Conservation (phyloP, 179 eudicot species). For the Beta corolliflora region DNA sequence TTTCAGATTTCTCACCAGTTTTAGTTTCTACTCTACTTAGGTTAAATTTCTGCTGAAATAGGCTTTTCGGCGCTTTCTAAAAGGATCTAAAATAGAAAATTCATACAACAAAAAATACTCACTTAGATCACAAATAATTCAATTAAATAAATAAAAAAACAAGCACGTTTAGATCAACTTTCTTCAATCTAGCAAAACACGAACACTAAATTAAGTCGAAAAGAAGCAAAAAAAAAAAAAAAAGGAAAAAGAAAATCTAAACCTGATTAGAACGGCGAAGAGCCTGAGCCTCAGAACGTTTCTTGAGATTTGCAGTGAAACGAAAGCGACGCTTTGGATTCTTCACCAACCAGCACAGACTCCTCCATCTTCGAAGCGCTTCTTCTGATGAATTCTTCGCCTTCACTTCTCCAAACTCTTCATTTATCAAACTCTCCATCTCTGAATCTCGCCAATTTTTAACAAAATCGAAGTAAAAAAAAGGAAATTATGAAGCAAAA, state of each 20-base stretch:
- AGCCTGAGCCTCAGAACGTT: constrained; percentile 85
- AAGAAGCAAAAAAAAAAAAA: not conserved
- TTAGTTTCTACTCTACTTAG: too few relatives aligned
- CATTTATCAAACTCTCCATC: constrained; percentile 51
- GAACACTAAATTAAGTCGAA: not conserved
- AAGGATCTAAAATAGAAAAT: not conserved
- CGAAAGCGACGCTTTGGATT: constrained; percentile 91
- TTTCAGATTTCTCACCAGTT: not conserved
- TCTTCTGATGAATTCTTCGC: constrained; percentile 72
- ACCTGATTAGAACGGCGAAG: constrained; percentile 94
- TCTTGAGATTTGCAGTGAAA: constrained; percentile 80
- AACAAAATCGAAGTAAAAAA: not conserved
- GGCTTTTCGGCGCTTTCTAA: not conserved
- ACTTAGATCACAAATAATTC: not conserved
- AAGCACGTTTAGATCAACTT: not conserved
- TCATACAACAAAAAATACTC: not conserved
- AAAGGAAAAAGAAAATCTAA: not conserved
- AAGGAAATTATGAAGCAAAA: not conserved
- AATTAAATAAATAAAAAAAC: too few relatives aligned
- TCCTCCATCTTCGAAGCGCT: constrained; percentile 74
- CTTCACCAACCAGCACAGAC: constrained; percentile 69
- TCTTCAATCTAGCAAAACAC: not conserved
- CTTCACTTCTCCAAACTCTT: constrained; percentile 59
- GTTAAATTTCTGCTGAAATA: not conserved
- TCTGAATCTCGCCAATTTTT: not conserved